phyloP scores from a whole-genome alignment of 768 basidiomycete genomes.

The Lyophyllum atratum region DNA sequence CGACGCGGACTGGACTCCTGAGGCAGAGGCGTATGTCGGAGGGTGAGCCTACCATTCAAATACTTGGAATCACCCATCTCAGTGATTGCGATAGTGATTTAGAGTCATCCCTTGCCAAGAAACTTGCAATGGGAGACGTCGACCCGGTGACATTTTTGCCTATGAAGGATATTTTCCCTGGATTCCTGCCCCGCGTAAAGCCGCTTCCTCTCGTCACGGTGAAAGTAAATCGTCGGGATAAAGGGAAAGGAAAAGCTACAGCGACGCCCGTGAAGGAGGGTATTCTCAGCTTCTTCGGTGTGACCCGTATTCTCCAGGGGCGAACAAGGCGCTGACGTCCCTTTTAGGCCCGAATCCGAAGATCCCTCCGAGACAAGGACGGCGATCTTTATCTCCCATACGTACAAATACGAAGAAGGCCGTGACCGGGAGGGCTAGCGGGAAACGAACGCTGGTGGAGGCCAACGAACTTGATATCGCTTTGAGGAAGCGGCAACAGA shows the following conservation, averaged over 20 bases:
- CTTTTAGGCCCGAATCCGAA: conserved; percentile 43
- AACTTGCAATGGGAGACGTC: conserved; percentile 65
- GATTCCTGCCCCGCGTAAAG: conserved; percentile 56
- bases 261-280: conserved; percentile 38
- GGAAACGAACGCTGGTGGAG: conserved; percentile 73
- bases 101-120: conserved; percentile 61
- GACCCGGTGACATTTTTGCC: conserved; percentile 69
- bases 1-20: conserved; percentile 55
- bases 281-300: conserved; percentile 69
- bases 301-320: conserved; percentile 21
- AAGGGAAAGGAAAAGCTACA: conserved; percentile 50
- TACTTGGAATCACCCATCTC: background rate
- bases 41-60: conserved; percentile 42
- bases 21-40: conserved; percentile 73
- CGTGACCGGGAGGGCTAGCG: conserved; percentile 60
- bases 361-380: conserved; percentile 31
- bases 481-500: conserved; percentile 44
- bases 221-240: conserved; percentile 25
- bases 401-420: conserved; percentile 22
- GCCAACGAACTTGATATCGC: conserved; percentile 68
- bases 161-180: conserved; percentile 80
- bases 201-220: conserved; percentile 27
- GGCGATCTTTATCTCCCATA: conserved; percentile 14
- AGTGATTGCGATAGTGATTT: conserved; percentile 51
- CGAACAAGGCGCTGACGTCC: background rate